A percentile compares a stretch with the other conserved stretches of the same genome.
These are phyloP conservation scores for Gossypium raimondii DNA, from an alignment of 345 rosid species.

Conservation along the genomic window DNA sequence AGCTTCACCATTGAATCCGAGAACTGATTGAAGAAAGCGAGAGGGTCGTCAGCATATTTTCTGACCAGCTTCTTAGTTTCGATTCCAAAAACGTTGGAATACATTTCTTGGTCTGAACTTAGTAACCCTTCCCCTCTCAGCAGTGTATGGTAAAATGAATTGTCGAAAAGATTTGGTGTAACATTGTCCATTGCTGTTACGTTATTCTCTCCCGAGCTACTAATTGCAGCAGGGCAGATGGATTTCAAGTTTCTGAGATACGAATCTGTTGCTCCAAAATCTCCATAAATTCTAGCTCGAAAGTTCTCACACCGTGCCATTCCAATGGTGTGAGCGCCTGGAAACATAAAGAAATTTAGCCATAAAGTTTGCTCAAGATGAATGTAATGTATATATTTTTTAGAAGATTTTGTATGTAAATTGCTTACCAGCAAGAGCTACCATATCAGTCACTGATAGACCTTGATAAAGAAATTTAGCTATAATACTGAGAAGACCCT, in stretches of 20 bases:
- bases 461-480: constrained; percentile 66
- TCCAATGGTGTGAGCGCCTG: constrained; percentile 7
- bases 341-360: too few species aligned
- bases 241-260: constrained; percentile 37
- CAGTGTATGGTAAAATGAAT: constrained; percentile 51
- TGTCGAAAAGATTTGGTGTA: constrained; percentile 73
- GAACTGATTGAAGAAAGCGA: constrained; percentile 76
- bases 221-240: constrained; percentile 51
- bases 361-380: too few species aligned
- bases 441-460: constrained; percentile 73
- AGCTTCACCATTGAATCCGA: constrained; percentile 77
- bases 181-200: constrained; percentile 59
- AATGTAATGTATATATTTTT: too few species aligned
- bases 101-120: constrained; percentile 79
- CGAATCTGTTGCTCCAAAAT: constrained; percentile 39
- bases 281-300: constrained; percentile 26
- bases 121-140: constrained; percentile 69
- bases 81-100: constrained; percentile 56
- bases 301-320: neutral
- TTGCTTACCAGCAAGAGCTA: constrained; percentile 70
- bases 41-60: constrained; percentile 51
- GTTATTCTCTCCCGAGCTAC: constrained; percentile 52
- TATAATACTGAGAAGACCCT: constrained; percentile 50
- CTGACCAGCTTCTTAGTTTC: constrained; percentile 54
- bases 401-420: too few species aligned